Base-by-base conservation (phyloP, 2,329 filamentous ascomycete species). In the Zelopaecilomyces penicillatus region DNA sequence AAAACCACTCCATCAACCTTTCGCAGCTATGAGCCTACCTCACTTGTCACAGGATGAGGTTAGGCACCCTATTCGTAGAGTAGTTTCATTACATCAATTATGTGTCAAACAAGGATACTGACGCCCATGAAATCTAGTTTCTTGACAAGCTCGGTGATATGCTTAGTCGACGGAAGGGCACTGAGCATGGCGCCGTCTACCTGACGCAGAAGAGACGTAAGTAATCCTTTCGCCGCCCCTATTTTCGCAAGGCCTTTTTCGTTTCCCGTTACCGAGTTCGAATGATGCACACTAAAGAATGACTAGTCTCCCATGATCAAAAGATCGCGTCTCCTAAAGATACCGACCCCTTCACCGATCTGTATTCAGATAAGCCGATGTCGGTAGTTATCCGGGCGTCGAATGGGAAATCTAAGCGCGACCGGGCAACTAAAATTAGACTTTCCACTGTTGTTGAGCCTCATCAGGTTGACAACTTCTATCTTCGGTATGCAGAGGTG, bases 341-440 rank as follows among this genome's bases (percentile, higher is more conserved):
- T 47, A 69, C 72, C 35, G 70, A 76, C 43, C 69, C 75, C 10
- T 71, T 83, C 46, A 71, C 78, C 56, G 82, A 87, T 53, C 71
- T 82, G 2, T 65, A 75, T 47, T 75, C 74, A 10, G 65, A 74
- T 8, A 67, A 69, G 29, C 80, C 82, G 5, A 68, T 85, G 10
- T 83, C 89, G 6, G 69, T 97, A 47, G 69, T 97, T 37, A 78
- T 98, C 52, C 83, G 89, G 49, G 91, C 88, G 10, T 85, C 85
- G 31, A 87, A 97, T 63, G 88, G 87, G 56, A 86, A 84, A 59
- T 76, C 70, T 41, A 80, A 76, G 55, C 70, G 66, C 50, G 72
- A 75, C 50, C 73, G 74, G 44, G 64, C 70, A 35, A 63, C 73
- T 45, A 82, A 83, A 53, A 66, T 86, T 53, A 95, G 90, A 64